Conservation (phyloP, 805 yeast genomes). For the Candida nemodendra region DNA sequence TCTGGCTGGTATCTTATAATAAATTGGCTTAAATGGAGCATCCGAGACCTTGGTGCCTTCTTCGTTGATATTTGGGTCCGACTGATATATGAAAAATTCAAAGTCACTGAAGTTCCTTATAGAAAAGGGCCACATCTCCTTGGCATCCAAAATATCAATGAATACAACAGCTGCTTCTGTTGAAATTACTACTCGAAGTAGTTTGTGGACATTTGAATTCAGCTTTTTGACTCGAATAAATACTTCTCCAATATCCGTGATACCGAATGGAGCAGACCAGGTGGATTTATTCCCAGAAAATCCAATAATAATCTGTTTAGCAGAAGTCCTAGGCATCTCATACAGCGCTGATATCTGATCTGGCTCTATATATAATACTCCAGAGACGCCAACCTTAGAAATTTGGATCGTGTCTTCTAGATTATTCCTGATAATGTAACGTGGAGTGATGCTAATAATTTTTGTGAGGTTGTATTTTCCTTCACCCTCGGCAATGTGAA, state of each 20-base stretch:
- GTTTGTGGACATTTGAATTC: slow-evolving; percentile 57
- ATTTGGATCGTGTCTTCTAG: slow-evolving; percentile 55
- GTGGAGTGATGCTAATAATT: slow-evolving; percentile 76
- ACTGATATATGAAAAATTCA: slow-evolving; percentile 85
- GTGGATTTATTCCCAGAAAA: slow-evolving; percentile 54
- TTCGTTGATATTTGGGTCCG: slow-evolving; percentile 68
- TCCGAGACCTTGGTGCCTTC: slow-evolving; percentile 60
- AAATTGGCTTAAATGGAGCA: slow-evolving; percentile 69
- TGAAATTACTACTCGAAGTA: slow-evolving; percentile 69
- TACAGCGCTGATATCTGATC: slow-evolving; percentile 57
- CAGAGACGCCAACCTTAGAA: slow-evolving; percentile 66
- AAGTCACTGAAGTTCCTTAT: slow-evolving; percentile 84
- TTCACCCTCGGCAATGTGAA: slow-evolving; percentile 74
- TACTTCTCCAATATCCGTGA: slow-evolving; percentile 81
- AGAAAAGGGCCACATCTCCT: slow-evolving; percentile 87
- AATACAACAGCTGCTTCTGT: slow-evolving; percentile 84
- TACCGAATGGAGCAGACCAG: slow-evolving; percentile 88
- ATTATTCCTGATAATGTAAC: slow-evolving; percentile 71
- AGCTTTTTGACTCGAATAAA: slow-evolving; percentile 67
- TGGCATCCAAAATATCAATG: slow-evolving; percentile 69
- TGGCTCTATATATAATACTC: slow-evolving; percentile 44
- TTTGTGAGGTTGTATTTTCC: slow-evolving; percentile 79
- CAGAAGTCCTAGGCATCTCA: slow-evolving; percentile 52
- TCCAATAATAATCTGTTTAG: slow-evolving; percentile 61
- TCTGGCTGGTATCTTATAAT: slow-evolving; percentile 78